Evolutionary conservation across 225 moss, liverwort and hornwort species (phyloP).

Genomic region (Lunularia cruciata): DNA sequence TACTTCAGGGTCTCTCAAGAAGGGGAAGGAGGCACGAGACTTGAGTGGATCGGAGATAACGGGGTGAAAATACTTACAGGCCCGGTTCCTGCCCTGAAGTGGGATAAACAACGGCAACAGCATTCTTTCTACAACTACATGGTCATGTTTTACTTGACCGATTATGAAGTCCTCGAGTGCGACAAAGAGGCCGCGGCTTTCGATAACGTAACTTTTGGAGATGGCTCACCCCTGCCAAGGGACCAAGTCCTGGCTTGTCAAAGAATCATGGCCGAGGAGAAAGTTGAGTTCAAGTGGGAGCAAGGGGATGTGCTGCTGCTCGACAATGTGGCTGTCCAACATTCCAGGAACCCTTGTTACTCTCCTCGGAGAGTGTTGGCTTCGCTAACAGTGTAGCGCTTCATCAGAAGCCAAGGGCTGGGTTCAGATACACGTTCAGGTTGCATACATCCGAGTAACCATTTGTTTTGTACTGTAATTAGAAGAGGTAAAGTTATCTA

Average conservation of each 20-base stretch:
- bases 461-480: too few species aligned
- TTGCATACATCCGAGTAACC: too few species aligned
- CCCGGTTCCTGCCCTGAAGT: slow-evolving; percentile 17
- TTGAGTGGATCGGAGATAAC: slow-evolving; percentile 21
- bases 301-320: slow-evolving; percentile 22
- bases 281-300: slow-evolving; percentile 19
- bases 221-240: slow-evolving; percentile 9
- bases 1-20: background rate
- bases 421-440: too few species aligned
- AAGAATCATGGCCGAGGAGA: slow-evolving; percentile 24
- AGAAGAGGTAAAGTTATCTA: too few species aligned
- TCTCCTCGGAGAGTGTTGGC: slow-evolving; percentile 23
- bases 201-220: slow-evolving; percentile 16
- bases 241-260: background rate
- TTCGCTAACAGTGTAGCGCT: slow-evolving; percentile 1
- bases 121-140: slow-evolving; percentile 27
- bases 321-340: slow-evolving; percentile 29
- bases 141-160: background rate
- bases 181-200: slow-evolving; percentile 17
- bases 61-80: slow-evolving; percentile 5
- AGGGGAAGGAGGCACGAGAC: background rate
- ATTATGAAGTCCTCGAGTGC: background rate
- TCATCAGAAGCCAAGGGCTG: background rate
- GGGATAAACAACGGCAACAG: slow-evolving; percentile 13
- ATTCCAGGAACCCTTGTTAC: slow-evolving; percentile 24